Evolutionary conservation across 192 early-diverging fungal genomes (phyloP).

Genomic region (Umbelopsis sp.): DNA sequence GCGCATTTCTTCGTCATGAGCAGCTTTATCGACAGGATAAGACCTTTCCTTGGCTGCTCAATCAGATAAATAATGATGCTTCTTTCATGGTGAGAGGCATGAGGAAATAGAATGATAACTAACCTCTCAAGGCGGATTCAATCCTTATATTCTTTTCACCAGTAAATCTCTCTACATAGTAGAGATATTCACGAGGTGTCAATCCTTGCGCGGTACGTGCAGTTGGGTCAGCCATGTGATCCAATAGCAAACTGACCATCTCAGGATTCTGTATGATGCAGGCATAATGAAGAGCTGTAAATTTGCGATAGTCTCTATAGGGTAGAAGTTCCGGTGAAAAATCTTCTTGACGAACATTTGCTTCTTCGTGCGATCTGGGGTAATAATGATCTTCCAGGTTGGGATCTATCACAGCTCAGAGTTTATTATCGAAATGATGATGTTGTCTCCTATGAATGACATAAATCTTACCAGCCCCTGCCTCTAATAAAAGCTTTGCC

Average conservation of each 20-base stretch:
- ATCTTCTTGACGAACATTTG: conserved; percentile 26
- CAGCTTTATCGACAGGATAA: conserved; percentile 30
- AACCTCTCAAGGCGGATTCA: conserved; percentile 25
- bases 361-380: conserved; percentile 33
- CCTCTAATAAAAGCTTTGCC: conserved; percentile 32
- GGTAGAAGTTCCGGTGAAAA: conserved; percentile 32
- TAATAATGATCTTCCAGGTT: conserved; percentile 35
- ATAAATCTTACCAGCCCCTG: conserved; percentile 30
- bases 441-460: background rate
- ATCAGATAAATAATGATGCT: background rate
- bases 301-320: conserved; percentile 37
- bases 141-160: conserved; percentile 33
- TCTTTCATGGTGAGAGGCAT: background rate
- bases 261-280: conserved; percentile 34
- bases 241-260: conserved; percentile 24
- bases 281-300: conserved; percentile 37
- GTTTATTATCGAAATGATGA: background rate
- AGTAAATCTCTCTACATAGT: conserved; percentile 37
- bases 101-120: background rate
- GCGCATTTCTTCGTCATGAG: conserved; percentile 21
- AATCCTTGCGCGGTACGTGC: conserved; percentile 27
- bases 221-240: conserved; percentile 33
- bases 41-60: conserved; percentile 28
- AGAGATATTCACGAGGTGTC: conserved; percentile 38
- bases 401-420: conserved; percentile 22